phyloP scores from a whole-genome alignment of 495 filamentous ascomycete genomes.

The Extremus antarcticus region DNA sequence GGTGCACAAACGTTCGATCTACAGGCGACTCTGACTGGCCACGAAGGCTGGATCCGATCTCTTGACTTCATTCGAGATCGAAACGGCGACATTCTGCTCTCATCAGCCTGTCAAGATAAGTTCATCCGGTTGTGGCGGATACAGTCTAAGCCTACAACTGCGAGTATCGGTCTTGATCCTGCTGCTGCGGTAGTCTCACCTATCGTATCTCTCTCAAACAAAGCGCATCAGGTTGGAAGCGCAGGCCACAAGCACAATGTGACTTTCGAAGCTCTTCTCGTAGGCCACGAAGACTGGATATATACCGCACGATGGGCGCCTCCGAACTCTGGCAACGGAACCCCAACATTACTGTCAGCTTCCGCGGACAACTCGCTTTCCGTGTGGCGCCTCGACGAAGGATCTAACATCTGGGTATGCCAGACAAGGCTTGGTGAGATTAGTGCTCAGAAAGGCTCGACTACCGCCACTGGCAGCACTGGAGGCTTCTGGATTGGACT shows the following conservation, averaged over 20 bases:
- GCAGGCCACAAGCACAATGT: constrained; percentile 53
- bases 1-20: constrained; percentile 47
- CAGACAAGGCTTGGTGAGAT: constrained; percentile 80
- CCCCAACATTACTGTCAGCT: constrained; percentile 69
- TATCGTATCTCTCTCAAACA: constrained; percentile 64
- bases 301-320: constrained; percentile 73
- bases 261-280: constrained; percentile 87
- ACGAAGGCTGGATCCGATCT: constrained; percentile 90
- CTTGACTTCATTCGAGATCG: constrained; percentile 59
- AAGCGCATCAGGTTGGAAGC: constrained; percentile 62
- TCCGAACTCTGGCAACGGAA: constrained; percentile 22
- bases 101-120: constrained; percentile 94
- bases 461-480: constrained; percentile 86
- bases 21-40: constrained; percentile 70
- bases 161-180: constrained; percentile 34
- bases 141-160: constrained; percentile 47
- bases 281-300: constrained; percentile 98
- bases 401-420: constrained; percentile 84
- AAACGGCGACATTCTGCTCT: constrained; percentile 54
- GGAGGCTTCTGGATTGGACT: constrained; percentile 94
- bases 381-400: constrained; percentile 75
- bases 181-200: constrained; percentile 31
- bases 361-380: constrained; percentile 92
- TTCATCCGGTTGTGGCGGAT: constrained; percentile 92
- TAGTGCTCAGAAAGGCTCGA: constrained; percentile 84